A percentile compares a stretch with the other conserved stretches of the same genome.
phyloP scores from a whole-genome alignment of 2,329 filamentous ascomycete species.

The Fusarium avenaceum region DNA sequence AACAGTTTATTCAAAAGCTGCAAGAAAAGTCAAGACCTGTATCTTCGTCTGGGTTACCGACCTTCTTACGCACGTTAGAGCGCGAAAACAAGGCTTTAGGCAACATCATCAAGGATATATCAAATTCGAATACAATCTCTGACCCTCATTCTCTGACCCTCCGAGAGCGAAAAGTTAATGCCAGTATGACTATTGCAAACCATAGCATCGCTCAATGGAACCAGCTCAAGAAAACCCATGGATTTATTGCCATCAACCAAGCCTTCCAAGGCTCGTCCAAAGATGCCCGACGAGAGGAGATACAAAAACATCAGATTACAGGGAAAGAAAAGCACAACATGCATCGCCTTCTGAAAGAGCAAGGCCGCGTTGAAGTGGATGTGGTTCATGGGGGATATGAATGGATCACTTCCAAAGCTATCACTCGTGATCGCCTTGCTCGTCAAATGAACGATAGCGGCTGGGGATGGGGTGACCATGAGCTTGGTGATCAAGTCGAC shows the following conservation, averaged over 20 bases:
- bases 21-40: constrained; percentile 31
- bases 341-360: constrained; percentile 53
- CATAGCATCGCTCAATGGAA: constrained; percentile 51
- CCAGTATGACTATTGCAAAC: constrained; percentile 40
- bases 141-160: constrained; percentile 17
- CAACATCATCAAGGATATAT: constrained; percentile 25
- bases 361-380: constrained; percentile 53
- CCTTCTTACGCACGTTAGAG: constrained; percentile 29
- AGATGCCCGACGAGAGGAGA: constrained; percentile 44
- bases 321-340: constrained; percentile 49
- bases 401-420: constrained; percentile 53
- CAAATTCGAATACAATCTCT: constrained; percentile 12
- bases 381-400: constrained; percentile 54
- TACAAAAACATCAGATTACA: constrained; percentile 41
- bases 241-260: constrained; percentile 52
- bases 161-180: constrained; percentile 44
- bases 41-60: constrained; percentile 30
- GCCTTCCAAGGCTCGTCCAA: constrained; percentile 53
- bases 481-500: constrained; percentile 50
- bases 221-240: constrained; percentile 51
- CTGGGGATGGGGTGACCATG: constrained; percentile 58
- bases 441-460: constrained; percentile 59
- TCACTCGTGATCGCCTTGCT: constrained; percentile 53
- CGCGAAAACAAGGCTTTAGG: constrained; percentile 28
- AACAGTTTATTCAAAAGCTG: constrained; percentile 12